Evolutionary conservation across 2,329 filamentous ascomycete species (phyloP).

Genomic region (Claviceps citrina): DNA sequence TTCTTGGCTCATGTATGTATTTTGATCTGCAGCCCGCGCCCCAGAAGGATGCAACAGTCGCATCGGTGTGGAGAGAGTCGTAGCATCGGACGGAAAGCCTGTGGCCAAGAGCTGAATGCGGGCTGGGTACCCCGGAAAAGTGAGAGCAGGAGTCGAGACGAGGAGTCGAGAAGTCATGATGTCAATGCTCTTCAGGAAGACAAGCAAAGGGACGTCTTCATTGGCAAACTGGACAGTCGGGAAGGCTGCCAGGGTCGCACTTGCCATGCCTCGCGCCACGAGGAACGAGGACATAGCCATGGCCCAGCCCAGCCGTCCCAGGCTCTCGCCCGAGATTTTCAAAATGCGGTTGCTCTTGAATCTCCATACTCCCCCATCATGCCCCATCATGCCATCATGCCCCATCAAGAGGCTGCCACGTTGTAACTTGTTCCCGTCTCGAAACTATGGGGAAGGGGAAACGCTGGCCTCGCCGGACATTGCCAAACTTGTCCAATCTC

Average conservation of each 20-base stretch:
- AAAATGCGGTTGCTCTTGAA: no score
- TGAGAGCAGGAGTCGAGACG: not conserved
- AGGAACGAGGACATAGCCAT: not conserved
- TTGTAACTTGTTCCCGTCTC: not conserved
- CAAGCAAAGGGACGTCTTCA: not conserved
- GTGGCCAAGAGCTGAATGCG: not conserved
- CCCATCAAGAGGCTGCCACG: no score
- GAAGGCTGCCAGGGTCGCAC: conserved; percentile 4
- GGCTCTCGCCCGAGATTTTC: no score
- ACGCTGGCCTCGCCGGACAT: conserved; percentile 1
- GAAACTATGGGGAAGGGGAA: not conserved
- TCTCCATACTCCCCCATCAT: no score
- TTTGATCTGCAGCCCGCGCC: not conserved
- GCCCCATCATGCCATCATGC: no score
- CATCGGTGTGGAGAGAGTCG: not conserved
- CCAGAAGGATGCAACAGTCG: not conserved
- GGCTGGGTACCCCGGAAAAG: no score
- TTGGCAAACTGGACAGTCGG: conserved; percentile 2
- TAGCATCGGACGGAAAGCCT: not conserved
- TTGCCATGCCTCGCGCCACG: not conserved
- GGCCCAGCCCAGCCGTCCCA: no score
- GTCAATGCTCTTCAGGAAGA: no score
- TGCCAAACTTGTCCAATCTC: not conserved
- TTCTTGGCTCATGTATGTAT: not conserved
- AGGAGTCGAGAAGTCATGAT: no score